Evolutionary conservation across 2,329 filamentous ascomycete genomes (phyloP).

Genomic region (Hypoxylon sp.): DNA sequence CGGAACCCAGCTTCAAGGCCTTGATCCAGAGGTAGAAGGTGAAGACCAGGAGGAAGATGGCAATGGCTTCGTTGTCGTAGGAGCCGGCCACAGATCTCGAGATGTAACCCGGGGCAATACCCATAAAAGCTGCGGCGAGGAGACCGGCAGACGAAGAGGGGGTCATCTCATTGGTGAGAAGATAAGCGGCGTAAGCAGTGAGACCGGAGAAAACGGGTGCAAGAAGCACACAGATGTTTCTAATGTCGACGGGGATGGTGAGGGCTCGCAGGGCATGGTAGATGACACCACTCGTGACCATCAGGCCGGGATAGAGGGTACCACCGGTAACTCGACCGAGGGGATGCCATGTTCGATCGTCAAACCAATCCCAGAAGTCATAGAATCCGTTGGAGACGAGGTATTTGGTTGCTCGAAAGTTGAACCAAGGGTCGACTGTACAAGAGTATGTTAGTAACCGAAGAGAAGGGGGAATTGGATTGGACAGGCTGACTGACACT

Average conservation of each 20-base stretch:
- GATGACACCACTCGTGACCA: conserved; percentile 98
- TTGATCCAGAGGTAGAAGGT: conserved; percentile 99
- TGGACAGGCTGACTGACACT: conserved; percentile 73
- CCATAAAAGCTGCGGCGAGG: conserved; percentile 94
- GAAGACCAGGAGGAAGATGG: conserved; percentile 97
- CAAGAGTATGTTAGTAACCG: no score
- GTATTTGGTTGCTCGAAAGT: conserved; percentile 98
- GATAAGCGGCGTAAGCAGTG: conserved; percentile 91
- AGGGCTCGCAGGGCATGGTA: conserved; percentile 92
- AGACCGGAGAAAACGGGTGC: conserved; percentile 94
- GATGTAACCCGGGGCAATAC: conserved; percentile 96
- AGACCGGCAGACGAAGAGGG: conserved; percentile 94
- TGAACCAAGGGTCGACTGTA: conserved; percentile 98
- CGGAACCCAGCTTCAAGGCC: conserved; percentile 93
- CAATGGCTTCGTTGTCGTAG: conserved; percentile 99
- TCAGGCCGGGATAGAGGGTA: conserved; percentile 97
- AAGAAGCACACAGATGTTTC: conserved; percentile 97
- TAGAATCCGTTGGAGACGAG: conserved; percentile 97
- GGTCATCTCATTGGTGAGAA: conserved; percentile 97
- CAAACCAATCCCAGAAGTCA: conserved; percentile 99
- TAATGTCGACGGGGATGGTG: conserved; percentile 93
- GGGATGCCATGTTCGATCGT: conserved; percentile 99
- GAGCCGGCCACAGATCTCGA: conserved; percentile 96
- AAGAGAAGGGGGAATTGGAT: conserved; percentile 31
- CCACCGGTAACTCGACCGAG: conserved; percentile 97